phyloP scores from a whole-genome alignment of 169 alveolate genomes.

The Neospora caninum region DNA sequence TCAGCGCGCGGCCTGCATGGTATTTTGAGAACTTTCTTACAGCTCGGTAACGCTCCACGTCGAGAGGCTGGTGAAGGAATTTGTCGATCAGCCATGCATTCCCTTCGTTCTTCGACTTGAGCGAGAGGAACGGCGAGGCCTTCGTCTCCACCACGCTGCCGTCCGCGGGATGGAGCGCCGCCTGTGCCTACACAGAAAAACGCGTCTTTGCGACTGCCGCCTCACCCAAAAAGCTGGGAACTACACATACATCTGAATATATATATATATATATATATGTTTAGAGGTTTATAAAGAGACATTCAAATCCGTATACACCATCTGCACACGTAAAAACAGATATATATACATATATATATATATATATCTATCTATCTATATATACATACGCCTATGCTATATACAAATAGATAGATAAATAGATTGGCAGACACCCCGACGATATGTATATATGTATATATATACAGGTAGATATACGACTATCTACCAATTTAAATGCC shows the following conservation, averaged over 20 bases:
- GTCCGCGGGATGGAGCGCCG: background rate
- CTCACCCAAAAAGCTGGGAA: background rate
- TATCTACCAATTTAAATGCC: background rate
- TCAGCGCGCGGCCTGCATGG: too few species aligned
- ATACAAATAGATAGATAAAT: background rate
- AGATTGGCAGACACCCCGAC: background rate
- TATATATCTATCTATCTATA: too few species aligned
- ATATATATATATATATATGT: background rate
- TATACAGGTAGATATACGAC: too few species aligned
- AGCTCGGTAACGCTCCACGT: constrained; percentile 15
- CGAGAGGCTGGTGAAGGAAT: constrained; percentile 5
- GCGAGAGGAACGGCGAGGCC: constrained; percentile 27
- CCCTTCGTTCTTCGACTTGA: background rate
- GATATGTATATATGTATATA: constrained; percentile 38
- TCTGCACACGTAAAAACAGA: constrained; percentile 1
- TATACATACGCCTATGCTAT: background rate
- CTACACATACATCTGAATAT: background rate
- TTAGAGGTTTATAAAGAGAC: background rate
- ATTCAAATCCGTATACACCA: background rate
- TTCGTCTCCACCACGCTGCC: constrained; percentile 54
- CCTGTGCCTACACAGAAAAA: constrained; percentile 20
- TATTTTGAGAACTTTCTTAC: background rate
- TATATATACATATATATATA: background rate
- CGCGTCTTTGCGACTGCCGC: background rate
- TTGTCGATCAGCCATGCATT: constrained; percentile 8